phyloP scores from a whole-genome alignment of 163 green algal genomes.

The Prototheca wickerhamii region DNA sequence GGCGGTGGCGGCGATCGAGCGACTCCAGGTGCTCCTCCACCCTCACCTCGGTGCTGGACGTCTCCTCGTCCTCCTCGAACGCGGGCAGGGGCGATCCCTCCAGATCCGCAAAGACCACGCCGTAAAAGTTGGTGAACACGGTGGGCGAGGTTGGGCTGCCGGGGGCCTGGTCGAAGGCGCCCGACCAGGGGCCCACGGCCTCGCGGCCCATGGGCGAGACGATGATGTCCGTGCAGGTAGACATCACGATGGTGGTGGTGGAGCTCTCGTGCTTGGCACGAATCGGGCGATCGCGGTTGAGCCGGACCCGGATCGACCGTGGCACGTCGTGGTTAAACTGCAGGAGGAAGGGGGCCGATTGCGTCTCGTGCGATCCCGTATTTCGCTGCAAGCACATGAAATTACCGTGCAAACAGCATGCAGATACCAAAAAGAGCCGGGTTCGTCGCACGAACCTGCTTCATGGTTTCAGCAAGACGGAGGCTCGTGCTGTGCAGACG shows the following conservation, averaged over 20 bases:
- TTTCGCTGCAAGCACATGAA: too few relatives aligned
- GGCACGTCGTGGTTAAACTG: neutral
- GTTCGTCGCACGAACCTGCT: too few relatives aligned
- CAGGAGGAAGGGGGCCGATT: neutral
- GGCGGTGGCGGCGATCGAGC: neutral
- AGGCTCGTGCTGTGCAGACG: too few relatives aligned
- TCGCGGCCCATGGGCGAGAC: neutral
- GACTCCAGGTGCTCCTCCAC: neutral
- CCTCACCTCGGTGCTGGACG: neutral
- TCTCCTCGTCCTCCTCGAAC: neutral
- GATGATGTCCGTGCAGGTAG: neutral
- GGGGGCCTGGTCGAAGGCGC: neutral
- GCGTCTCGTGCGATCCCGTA: too few relatives aligned
- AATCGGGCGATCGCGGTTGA: too few relatives aligned
- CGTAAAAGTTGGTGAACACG: constrained; percentile 7
- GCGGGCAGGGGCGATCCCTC: neutral
- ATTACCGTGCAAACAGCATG: too few relatives aligned
- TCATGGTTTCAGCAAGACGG: too few relatives aligned
- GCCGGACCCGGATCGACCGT: neutral
- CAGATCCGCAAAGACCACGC: constrained; percentile 14
- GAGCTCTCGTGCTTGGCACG: too few relatives aligned
- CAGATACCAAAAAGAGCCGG: too few relatives aligned
- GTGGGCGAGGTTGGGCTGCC: constrained; percentile 10
- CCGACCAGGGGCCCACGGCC: neutral
- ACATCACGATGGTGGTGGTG: too few relatives aligned